These are phyloP conservation scores for Scheffersomyces titani DNA, from an alignment of 1,139 yeast species.

Conservation along the genomic window DNA sequence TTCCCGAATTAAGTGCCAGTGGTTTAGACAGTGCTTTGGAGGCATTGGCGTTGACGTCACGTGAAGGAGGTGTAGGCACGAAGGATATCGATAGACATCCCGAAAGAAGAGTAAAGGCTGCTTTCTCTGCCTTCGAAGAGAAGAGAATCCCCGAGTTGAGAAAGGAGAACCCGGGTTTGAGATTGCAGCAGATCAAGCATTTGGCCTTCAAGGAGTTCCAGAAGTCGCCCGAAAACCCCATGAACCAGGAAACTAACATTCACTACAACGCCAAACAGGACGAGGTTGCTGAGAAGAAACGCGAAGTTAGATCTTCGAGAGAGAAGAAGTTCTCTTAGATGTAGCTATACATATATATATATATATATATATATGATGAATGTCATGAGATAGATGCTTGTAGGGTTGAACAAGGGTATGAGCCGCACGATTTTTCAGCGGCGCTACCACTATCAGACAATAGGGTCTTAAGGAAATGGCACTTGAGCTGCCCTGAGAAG, in stretches of 20 bases:
- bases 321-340: conserved; percentile 38
- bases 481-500: background rate
- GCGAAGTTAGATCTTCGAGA: conserved; percentile 49
- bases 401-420: background rate
- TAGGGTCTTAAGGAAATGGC: background rate
- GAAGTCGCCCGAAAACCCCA: conserved; percentile 79
- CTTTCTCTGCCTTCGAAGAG: conserved; percentile 71
- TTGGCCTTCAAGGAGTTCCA: conserved; percentile 78
- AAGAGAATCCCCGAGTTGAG: conserved; percentile 71
- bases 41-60: conserved; percentile 66
- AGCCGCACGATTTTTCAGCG: background rate
- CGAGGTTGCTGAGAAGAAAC: conserved; percentile 55
- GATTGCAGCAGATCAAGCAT: conserved; percentile 78
- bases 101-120: conserved; percentile 86
- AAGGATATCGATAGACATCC: conserved; percentile 85
- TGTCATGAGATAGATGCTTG: background rate
- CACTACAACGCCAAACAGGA: conserved; percentile 61
- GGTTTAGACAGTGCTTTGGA: conserved; percentile 81
- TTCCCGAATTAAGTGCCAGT: conserved; percentile 64
- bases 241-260: conserved; percentile 73
- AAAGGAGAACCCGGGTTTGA: conserved; percentile 77
- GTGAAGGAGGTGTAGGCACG: conserved; percentile 53
- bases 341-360: background rate
- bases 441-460: background rate
- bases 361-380: background rate